These are phyloP conservation scores for Fraxinus americana DNA, from an alignment of 257 asterid species.

Conservation along the genomic window DNA sequence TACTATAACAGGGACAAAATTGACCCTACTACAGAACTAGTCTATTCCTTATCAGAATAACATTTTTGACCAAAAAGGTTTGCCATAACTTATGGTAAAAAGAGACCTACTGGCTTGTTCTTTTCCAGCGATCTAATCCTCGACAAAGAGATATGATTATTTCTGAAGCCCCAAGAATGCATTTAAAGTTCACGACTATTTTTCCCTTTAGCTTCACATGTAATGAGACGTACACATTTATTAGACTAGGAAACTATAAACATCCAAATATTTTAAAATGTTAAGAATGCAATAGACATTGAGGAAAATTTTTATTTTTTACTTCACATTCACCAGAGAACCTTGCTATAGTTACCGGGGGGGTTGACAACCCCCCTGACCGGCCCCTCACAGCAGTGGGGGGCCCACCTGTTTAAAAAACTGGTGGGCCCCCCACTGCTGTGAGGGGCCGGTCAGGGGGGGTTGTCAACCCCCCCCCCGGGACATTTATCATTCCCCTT, in stretches of 20 bases:
- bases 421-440: too few relatives aligned
- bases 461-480: too few relatives aligned
- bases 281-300: not conserved
- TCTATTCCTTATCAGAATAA: not conserved
- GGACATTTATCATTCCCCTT: too few relatives aligned
- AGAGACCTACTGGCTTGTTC: not conserved
- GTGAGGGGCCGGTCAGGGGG: too few relatives aligned
- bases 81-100: not conserved
- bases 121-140: not conserved
- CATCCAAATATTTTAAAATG: not conserved
- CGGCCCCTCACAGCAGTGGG: too few relatives aligned
- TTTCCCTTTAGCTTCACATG: not conserved
- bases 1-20: not conserved
- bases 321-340: not conserved
- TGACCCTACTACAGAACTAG: not conserved
- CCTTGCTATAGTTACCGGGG: too few relatives aligned
- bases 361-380: too few relatives aligned
- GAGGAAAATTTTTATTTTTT: not conserved
- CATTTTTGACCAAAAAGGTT: not conserved
- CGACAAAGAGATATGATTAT: not conserved
- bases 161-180: not conserved
- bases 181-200: not conserved
- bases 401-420: too few relatives aligned
- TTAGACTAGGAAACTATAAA: not conserved
- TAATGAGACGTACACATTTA: not conserved